phyloP scores from a whole-genome alignment of 768 basidiomycete genomes.

The Ramaria sp. region DNA sequence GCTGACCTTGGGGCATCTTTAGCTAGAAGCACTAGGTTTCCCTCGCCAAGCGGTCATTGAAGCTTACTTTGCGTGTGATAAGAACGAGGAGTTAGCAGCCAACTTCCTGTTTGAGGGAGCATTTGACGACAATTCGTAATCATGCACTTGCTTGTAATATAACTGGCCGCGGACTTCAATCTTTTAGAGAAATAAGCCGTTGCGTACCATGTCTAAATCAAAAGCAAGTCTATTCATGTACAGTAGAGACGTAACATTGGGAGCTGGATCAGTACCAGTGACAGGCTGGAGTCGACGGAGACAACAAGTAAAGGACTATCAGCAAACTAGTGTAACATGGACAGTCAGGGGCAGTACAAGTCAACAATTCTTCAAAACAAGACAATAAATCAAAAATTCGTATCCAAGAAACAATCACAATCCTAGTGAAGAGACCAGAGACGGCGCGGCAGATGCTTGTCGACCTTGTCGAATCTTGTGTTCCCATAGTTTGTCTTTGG shows the following conservation, averaged over 20 bases:
- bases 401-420: conserved; percentile 4
- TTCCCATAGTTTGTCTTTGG: conserved; percentile 82
- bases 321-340: neutral
- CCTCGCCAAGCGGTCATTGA: conserved; percentile 69
- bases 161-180: neutral
- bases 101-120: conserved; percentile 80
- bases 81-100: conserved; percentile 93
- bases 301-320: neutral
- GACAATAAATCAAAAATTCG: neutral
- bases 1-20: conserved; percentile 3
- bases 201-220: too few species aligned
- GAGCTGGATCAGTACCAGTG: neutral
- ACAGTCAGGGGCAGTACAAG: neutral
- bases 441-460: conserved; percentile 9
- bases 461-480: conserved; percentile 14
- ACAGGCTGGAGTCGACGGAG: neutral
- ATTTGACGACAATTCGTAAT: conserved; percentile 35
- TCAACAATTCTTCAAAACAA: neutral
- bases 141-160: neutral
- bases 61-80: conserved; percentile 91
- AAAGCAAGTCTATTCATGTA: too few species aligned
- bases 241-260: too few species aligned
- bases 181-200: neutral
- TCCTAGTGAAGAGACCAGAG: conserved; percentile 8
- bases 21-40: conserved; percentile 88